Percentiles rank a stretch among this genome's conserved stretches.
These are phyloP conservation scores for Phylloboletellus chloephorus DNA, from an alignment of 1,284 basidiomycete genomes.

Conservation along the genomic window DNA sequence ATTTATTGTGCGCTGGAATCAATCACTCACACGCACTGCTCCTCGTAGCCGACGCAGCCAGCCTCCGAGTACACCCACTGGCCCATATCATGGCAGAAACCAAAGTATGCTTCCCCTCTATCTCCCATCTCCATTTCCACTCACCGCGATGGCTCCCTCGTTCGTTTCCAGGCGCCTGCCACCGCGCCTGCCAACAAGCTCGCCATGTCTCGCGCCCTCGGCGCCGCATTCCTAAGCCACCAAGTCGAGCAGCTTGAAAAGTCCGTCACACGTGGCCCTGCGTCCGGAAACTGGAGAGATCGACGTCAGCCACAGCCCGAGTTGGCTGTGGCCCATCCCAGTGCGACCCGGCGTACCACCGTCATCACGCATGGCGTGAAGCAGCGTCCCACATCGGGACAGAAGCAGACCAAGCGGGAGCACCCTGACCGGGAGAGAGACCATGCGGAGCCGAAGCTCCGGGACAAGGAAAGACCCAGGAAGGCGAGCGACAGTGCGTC, in stretches of 20 bases:
- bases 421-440: constrained; percentile 31
- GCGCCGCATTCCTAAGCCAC: constrained; percentile 76
- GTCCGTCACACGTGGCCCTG: constrained; percentile 50
- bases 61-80: background rate
- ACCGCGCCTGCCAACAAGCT: constrained; percentile 43
- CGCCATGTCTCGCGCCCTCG: constrained; percentile 76
- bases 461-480: constrained; percentile 26
- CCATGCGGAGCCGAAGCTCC: constrained; percentile 19
- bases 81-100: constrained; percentile 20
- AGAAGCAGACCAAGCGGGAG: constrained; percentile 29
- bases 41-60: constrained; percentile 5
- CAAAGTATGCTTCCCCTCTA: constrained; percentile 11
- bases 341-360: constrained; percentile 29
- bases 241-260: constrained; percentile 81
- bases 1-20: too few species aligned
- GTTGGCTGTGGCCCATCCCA: constrained; percentile 16
- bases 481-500: constrained; percentile 34
- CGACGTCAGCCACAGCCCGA: constrained; percentile 32
- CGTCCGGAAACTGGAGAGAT: constrained; percentile 57
- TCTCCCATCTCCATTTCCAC: background rate
- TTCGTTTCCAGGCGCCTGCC: constrained; percentile 18
- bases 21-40: constrained; percentile 3
- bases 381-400: constrained; percentile 21
- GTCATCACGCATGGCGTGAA: constrained; percentile 29
- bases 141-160: too few species aligned